Base-by-base conservation (phyloP, 2,329 filamentous ascomycete species). In the Gyromitra esculenta region DNA sequence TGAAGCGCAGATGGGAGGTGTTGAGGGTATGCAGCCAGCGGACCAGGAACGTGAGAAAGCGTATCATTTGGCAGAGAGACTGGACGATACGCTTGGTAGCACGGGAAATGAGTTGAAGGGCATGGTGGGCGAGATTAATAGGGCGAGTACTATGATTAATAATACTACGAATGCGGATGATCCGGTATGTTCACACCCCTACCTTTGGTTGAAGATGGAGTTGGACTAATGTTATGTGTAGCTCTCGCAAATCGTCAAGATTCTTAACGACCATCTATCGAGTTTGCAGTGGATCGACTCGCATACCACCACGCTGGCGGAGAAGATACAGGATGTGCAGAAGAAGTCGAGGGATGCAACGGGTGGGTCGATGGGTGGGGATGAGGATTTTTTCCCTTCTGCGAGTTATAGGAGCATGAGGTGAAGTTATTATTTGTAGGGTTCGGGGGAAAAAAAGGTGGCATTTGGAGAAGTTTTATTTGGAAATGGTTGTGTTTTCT, bases 71-170 rank as follows among this genome's bases (percentile, higher is more conserved):
- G 96, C 96, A 1, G 96, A 99, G 87, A 96, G 93, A 84, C 88
- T 97, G 79, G 93, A 93, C 9, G 93, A 97, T 82, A 90, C 93
- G 79, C 87, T 99, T 79, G 94, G 97, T 74, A 94, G 97, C 81
- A 96, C 98, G 89, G 94, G 93, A 82, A 92, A 93, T 82, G 94
- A 97, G 82, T 87, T 99, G 78, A 90, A 90, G 62, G 95, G 93
- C 85, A 98, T 99, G 94, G 97, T 99, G 81, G 94, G 97, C 82
- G 96, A 98, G 84, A 97, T 99, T 83, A 99, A 99, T 83, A 90
- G 91, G 80, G 95, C 96, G 78, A 96, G 93, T n/a, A 89, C 92
- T 70, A 93, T 91, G 31, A 86, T 99, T 79, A 95, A 90, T 87
- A 97, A 96, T 87, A 93, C 92, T 75, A 91, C 88, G 84, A 96